These are phyloP conservation scores for Termitomyces sp. DNA, from an alignment of 768 basidiomycete species.

Conservation along the genomic window DNA sequence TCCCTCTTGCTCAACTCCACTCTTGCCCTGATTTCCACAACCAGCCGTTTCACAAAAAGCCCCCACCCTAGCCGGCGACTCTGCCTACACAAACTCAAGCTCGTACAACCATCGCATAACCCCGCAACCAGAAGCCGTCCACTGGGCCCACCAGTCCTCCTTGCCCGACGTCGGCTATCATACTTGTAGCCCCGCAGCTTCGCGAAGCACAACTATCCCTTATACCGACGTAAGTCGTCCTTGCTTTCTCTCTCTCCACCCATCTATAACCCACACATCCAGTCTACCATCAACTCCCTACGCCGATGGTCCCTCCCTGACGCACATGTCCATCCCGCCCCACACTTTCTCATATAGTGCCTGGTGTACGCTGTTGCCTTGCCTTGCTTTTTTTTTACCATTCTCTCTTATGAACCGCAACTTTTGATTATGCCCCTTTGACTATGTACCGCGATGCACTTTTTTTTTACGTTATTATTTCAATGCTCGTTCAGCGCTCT, in stretches of 20 bases:
- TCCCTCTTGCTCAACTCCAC: neutral
- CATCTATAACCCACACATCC: neutral
- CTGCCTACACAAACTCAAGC: constrained; percentile 8
- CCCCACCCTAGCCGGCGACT: constrained; percentile 3
- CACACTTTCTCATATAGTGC: neutral
- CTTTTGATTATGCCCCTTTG: neutral
- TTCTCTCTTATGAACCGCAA: neutral
- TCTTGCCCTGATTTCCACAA: no score
- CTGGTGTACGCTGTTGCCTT: neutral
- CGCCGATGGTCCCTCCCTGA: constrained; percentile 14
- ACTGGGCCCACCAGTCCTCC: neutral
- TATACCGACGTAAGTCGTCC: constrained; percentile 6
- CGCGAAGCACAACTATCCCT: neutral
- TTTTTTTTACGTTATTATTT: neutral
- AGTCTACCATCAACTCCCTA: neutral
- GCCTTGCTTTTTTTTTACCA: neutral
- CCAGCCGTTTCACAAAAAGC: constrained; percentile 12
- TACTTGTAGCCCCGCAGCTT: neutral
- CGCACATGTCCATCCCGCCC: neutral
- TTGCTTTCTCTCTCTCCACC: neutral
- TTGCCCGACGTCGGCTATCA: constrained; percentile 7
- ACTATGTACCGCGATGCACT: neutral
- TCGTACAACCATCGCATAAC: constrained; percentile 1
- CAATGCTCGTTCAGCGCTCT: neutral
- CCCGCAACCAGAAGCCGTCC: neutral